A percentile compares a stretch with the other conserved stretches of the same genome.
Evolutionary conservation across 2,329 filamentous ascomycete species (phyloP).

Genomic region (Alternaria brassicicola): DNA sequence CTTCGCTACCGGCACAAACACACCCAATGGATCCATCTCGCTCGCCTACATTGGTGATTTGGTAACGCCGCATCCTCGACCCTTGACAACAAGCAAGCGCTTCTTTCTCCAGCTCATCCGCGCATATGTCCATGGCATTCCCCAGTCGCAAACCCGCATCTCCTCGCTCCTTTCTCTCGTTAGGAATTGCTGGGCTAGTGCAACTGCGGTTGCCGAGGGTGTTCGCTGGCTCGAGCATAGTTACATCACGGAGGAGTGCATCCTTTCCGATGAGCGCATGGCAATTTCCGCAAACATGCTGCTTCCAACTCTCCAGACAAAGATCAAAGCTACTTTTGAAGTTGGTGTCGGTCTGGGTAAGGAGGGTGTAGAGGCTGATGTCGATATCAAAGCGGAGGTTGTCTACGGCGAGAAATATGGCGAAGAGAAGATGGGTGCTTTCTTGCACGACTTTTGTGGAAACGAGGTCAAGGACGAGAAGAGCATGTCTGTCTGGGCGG

Average conservation of each 20-base stretch:
- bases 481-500: slow-evolving; percentile 51
- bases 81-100: slow-evolving; percentile 69
- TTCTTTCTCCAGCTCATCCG: slow-evolving; percentile 78
- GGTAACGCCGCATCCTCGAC: slow-evolving; percentile 59
- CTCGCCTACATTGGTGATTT: slow-evolving; percentile 71
- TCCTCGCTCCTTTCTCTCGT: slow-evolving; percentile 65
- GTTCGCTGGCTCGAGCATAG: slow-evolving; percentile 66
- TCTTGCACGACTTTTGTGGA: slow-evolving; percentile 63
- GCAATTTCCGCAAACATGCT: slow-evolving; percentile 67
- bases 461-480: slow-evolving; percentile 29
- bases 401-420: slow-evolving; percentile 82
- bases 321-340: slow-evolving; percentile 67
- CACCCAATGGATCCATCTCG: slow-evolving; percentile 61
- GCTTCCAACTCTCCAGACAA: slow-evolving; percentile 69
- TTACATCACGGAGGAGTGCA: slow-evolving; percentile 68
- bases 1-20: slow-evolving; percentile 59
- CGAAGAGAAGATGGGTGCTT: slow-evolving; percentile 75
- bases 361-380: slow-evolving; percentile 58
- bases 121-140: slow-evolving; percentile 67
- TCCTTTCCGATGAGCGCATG: slow-evolving; percentile 69
- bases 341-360: slow-evolving; percentile 56
- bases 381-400: slow-evolving; percentile 65
- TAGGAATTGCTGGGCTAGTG: slow-evolving; percentile 69
- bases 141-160: slow-evolving; percentile 63
- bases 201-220: slow-evolving; percentile 64